These are phyloP conservation scores for Cantharellus anzutake DNA, from an alignment of 768 basidiomycete species.

Conservation along the genomic window DNA sequence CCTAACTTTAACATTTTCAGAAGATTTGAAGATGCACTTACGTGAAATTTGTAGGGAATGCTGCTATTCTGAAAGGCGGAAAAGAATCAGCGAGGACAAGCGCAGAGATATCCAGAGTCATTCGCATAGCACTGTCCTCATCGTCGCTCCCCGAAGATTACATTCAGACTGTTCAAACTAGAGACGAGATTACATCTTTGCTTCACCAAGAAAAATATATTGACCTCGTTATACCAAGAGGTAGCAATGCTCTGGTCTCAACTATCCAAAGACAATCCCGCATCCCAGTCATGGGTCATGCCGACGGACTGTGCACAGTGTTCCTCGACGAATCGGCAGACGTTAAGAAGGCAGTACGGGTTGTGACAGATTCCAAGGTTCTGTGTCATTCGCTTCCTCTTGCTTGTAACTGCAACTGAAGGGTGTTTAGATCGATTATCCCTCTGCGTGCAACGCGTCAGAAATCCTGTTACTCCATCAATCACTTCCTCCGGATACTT, in stretches of 20 bases:
- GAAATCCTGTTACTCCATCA: constrained; percentile 82
- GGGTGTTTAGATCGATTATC: constrained; percentile 58
- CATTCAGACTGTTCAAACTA: constrained; percentile 81
- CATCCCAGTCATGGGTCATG: constrained; percentile 98
- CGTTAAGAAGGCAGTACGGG: constrained; percentile 54
- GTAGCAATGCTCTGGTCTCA: constrained; percentile 76
- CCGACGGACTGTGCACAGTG: constrained; percentile 84
- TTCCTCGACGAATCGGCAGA: constrained; percentile 77
- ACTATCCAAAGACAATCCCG: constrained; percentile 78
- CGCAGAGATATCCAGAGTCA: constrained; percentile 54
- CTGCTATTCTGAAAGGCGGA: constrained; percentile 92
- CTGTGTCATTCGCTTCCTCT: constrained; percentile 3
- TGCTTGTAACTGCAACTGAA: background rate
- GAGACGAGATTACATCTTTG: constrained; percentile 76
- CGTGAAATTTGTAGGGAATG: constrained; percentile 45
- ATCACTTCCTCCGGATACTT: constrained; percentile 47
- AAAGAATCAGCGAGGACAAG: constrained; percentile 84
- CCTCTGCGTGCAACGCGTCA: constrained; percentile 85
- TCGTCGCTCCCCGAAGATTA: constrained; percentile 61
- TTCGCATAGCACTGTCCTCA: constrained; percentile 52
- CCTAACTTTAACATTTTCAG: background rate
- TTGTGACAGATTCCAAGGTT: constrained; percentile 86
- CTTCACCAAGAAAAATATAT: constrained; percentile 81
- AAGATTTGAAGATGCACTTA: background rate
- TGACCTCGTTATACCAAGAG: constrained; percentile 91